Conservation (phyloP, 345 rosid species). For the Aquilaria malaccensis region DNA sequence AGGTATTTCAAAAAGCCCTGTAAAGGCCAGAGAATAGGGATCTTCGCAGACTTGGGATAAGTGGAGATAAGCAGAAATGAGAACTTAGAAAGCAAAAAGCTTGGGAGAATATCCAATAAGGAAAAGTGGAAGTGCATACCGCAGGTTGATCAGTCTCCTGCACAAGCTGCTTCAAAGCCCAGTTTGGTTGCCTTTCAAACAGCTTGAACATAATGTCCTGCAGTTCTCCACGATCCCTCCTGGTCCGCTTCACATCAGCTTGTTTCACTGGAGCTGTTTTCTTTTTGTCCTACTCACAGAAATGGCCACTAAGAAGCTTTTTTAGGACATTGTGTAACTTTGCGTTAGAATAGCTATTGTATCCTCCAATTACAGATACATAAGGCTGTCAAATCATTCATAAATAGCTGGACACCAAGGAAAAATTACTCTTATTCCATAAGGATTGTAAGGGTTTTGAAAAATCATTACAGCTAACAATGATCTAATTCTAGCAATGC, state of each 20-base stretch:
- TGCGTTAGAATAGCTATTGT: too few species aligned
- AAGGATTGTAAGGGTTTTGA: too few species aligned
- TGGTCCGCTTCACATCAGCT: constrained; percentile 69
- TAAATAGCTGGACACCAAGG: neutral
- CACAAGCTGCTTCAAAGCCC: constrained; percentile 86
- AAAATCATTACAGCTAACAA: too few species aligned
- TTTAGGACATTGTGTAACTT: neutral
- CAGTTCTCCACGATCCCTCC: constrained; percentile 86
- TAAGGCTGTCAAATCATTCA: neutral
- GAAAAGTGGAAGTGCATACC: constrained; percentile 19
- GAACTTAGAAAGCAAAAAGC: too few species aligned
- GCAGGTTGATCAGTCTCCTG: constrained; percentile 94
- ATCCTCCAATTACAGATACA: neutral
- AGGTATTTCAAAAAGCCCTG: too few species aligned
- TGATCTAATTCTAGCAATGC: too few species aligned
- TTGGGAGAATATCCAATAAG: neutral
- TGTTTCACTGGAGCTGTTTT: constrained; percentile 59
- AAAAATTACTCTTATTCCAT: too few species aligned
- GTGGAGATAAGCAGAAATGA: too few species aligned
- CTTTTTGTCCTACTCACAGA: constrained; percentile 64
- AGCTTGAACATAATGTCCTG: constrained; percentile 92
- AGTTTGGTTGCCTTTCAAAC: constrained; percentile 83
- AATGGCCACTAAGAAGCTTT: neutral
- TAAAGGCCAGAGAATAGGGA: too few species aligned
- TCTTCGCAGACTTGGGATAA: too few species aligned